These are phyloP conservation scores for Manihot esculenta DNA, from an alignment of 441 rosid genomes.

Conservation along the genomic window DNA sequence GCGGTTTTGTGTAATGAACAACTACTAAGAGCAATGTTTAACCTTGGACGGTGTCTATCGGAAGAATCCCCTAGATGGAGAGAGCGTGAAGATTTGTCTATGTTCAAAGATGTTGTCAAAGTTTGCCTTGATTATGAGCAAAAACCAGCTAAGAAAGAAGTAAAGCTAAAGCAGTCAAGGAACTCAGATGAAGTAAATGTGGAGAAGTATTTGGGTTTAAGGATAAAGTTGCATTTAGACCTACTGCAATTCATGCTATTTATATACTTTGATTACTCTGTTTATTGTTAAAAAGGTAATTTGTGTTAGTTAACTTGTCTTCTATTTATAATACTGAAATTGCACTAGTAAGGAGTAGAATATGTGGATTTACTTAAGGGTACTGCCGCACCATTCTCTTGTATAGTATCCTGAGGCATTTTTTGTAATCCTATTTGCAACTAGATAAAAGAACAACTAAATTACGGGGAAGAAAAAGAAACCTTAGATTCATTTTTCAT, in stretches of 20 bases:
- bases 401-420: not conserved
- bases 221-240: constrained; percentile 54
- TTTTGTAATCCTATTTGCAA: not conserved
- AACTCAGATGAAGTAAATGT: constrained; percentile 42
- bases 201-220: constrained; percentile 80
- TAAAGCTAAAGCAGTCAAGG: constrained; percentile 35
- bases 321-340: not conserved
- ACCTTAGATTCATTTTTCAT: not conserved
- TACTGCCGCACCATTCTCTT: not conserved
- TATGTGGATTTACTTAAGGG: not conserved
- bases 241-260: constrained; percentile 3
- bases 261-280: not conserved
- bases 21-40: too few species aligned
- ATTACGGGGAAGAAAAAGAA: not conserved
- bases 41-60: constrained; percentile 51
- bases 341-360: not conserved
- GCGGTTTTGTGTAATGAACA: too few species aligned
- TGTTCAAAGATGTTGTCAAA: constrained; percentile 64
- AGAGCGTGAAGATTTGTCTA: constrained; percentile 60
- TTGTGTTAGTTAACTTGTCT: not conserved
- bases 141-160: constrained; percentile 36
- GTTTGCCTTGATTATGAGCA: constrained; percentile 62
- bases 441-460: not conserved
- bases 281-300: not conserved
- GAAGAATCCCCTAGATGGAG: constrained; percentile 57